phyloP scores from a whole-genome alignment of 441 rosid genomes.

The Gossypium laxum region DNA sequence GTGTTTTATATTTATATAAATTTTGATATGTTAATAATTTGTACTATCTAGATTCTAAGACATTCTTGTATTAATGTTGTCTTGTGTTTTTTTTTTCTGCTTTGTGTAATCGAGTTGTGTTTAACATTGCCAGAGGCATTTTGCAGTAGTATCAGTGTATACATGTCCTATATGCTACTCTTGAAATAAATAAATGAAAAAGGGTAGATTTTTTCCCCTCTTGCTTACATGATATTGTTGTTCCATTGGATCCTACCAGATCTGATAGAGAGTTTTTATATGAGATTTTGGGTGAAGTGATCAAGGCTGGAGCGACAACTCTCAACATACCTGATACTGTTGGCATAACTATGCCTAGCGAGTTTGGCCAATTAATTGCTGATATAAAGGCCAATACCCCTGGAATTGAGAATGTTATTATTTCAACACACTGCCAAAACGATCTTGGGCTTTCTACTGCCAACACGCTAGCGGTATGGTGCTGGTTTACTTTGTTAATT shows the following conservation, averaged over 20 bases:
- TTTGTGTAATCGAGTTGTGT: background rate
- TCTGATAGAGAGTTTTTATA: slow-evolving; percentile 76
- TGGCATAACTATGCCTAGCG: slow-evolving; percentile 65
- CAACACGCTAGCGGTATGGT: slow-evolving; percentile 67
- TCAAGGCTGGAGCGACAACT: slow-evolving; percentile 87
- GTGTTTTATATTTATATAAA: background rate
- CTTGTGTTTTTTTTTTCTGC: background rate
- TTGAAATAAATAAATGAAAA: background rate
- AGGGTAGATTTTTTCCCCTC: background rate
- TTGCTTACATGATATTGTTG: background rate
- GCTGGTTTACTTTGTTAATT: background rate
- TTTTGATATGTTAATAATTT: background rate
- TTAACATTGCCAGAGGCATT: background rate
- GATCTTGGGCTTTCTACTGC: slow-evolving; percentile 98
- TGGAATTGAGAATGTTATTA: slow-evolving; percentile 64
- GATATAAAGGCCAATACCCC: slow-evolving; percentile 80
- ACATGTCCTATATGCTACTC: background rate
- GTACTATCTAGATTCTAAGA: background rate
- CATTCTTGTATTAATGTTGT: background rate
- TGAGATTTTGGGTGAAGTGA: slow-evolving; percentile 75
- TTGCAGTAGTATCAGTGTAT: background rate
- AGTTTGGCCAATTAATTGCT: slow-evolving; percentile 73
- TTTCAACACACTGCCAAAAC: slow-evolving; percentile 86
- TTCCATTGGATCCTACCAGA: slow-evolving; percentile 24
- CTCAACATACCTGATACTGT: slow-evolving; percentile 87